Base-by-base conservation (phyloP, 129 eudicot species). In the Centrapalus pauciflorus region DNA sequence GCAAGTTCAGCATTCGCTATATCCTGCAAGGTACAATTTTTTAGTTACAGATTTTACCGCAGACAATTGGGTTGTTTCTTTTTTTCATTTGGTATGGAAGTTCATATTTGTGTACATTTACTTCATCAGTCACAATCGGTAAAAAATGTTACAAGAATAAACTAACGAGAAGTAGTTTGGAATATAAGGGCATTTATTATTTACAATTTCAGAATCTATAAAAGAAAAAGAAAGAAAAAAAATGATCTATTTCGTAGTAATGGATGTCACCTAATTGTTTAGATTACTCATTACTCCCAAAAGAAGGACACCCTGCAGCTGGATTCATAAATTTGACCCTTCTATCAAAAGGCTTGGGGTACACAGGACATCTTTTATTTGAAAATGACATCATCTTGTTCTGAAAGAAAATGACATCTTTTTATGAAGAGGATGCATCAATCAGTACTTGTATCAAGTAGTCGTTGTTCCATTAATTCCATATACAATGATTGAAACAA, bases 1-100 rank as follows among this genome's bases (percentile, higher is more conserved):
- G 84, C 69, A 35, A 84, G 86, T 76, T 84, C 90, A 26, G 90
- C 26, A 43, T 77, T 84, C 33, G 86, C 90, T 57, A 84, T 84
- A 52, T 84, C 90, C 90, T 84, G 79, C 27, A 71, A 56, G 38
- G 21, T 19, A 20, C 16, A 17, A 19, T 0, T 2, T 6, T 23
- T 52, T 34, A 17, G 13, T 63, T 10, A 34, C 16, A 62, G 56
- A 50, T 50, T 41, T 20, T 3, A n/a, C 19, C 43, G 20, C 13
- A 13, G 4, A 35, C 25, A 32, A 59, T 14, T 19, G 65, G 28
- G 16, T 3, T n/a, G n/a, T n/a, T n/a, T n/a, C n/a, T n/a, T n/a
- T n/a, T n/a, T n/a, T n/a, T n/a, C n/a, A n/a, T n/a, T n/a, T n/a
- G n/a, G n/a, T n/a, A n/a, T n/a, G n/a, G n/a, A n/a, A n/a, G n/a